Evolutionary conservation across 2,329 filamentous ascomycete species (phyloP), one percentile per base, ranked within the genome.

Genomic region (Clonostachys rosea): DNA sequence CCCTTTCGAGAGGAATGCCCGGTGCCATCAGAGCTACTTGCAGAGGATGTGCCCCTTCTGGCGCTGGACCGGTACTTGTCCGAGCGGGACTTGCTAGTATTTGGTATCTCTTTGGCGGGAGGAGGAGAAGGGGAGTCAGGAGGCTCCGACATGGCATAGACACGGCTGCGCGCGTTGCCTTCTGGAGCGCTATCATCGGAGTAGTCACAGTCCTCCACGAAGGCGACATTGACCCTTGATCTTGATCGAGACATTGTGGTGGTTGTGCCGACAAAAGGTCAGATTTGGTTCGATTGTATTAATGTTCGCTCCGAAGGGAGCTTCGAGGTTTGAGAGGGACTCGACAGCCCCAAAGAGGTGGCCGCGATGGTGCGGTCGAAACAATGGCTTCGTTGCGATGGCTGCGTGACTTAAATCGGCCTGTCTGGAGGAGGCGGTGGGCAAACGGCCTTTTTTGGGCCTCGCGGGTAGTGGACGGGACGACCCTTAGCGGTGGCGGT

Each of bases 201-300:
- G 54, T 79, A 75, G 56, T 79, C 74, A 42, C 65, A 73, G 47
- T 79, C 78, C 59, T 80, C 71, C 49, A 77, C 66, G 58, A 71
- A 71, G 48, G 70, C 69, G 47, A 72, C 63, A 55, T 64, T 53
- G 42, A 60, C 56, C 50, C 50, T 53, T 44, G 50, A 55, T 54
- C 62, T 59, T 56, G 52, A 54, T 55, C 58, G 58, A 48, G 73
- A 65, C 75, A 79, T 79, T 59, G 58, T 64, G 61, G 53, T 13
- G 20, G 44, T 18, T 16, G 36, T 39, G 36, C 14, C 24, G 9
- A 30, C 24, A 30, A 30, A 10, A 30, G 24, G 24, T 30, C 24
- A 30, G 24, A 30, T 30, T 30, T 30, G 24, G 24, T 30, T 30
- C 24, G 24, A 9, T 30, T 30, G 24, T 30, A 10, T 30, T 30